phyloP scores from a whole-genome alignment of 306 rosid species.

The Cucumis hystrix region DNA sequence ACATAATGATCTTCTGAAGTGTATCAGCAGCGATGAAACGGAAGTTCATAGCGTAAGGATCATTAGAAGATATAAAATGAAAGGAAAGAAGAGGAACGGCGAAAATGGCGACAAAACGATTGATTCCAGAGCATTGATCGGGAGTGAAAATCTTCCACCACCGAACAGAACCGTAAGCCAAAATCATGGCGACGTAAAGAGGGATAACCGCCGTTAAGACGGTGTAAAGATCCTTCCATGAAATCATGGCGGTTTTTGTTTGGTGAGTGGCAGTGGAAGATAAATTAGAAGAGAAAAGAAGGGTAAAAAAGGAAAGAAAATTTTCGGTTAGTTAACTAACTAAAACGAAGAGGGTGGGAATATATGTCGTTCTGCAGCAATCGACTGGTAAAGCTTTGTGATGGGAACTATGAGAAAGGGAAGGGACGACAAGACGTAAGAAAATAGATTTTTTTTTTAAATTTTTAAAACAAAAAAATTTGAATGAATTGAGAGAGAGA shows the following conservation, averaged over 20 bases:
- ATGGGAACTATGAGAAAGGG: slow-evolving; percentile 10
- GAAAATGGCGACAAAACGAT: slow-evolving; percentile 88
- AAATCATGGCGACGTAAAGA: slow-evolving; percentile 86
- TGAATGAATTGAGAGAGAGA: slow-evolving; percentile 1
- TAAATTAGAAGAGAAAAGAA: slow-evolving; percentile 5
- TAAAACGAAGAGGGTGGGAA: background rate
- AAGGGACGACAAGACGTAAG: slow-evolving; percentile 7
- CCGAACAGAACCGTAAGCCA: slow-evolving; percentile 91
- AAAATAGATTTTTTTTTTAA: background rate
- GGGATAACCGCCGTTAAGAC: slow-evolving; percentile 85
- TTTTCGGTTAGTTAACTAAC: slow-evolving; percentile 56
- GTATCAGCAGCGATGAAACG: slow-evolving; percentile 97
- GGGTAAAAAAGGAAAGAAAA: slow-evolving; percentile 33
- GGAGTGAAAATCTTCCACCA: slow-evolving; percentile 99
- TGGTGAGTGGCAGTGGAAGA: background rate
- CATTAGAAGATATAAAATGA: slow-evolving; percentile 74
- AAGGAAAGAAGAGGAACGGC: slow-evolving; percentile 92
- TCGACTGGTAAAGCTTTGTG: background rate
- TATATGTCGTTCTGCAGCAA: background rate
- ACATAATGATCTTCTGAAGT: slow-evolving; percentile 84
- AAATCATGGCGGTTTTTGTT: slow-evolving; percentile 31
- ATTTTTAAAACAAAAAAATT: no score
- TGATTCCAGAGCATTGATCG: slow-evolving; percentile 97
- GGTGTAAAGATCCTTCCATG: slow-evolving; percentile 62
- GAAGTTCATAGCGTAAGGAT: slow-evolving; percentile 78